Conservation (phyloP, 257 asterid genomes). For the Ocimum tenuiflorum region DNA sequence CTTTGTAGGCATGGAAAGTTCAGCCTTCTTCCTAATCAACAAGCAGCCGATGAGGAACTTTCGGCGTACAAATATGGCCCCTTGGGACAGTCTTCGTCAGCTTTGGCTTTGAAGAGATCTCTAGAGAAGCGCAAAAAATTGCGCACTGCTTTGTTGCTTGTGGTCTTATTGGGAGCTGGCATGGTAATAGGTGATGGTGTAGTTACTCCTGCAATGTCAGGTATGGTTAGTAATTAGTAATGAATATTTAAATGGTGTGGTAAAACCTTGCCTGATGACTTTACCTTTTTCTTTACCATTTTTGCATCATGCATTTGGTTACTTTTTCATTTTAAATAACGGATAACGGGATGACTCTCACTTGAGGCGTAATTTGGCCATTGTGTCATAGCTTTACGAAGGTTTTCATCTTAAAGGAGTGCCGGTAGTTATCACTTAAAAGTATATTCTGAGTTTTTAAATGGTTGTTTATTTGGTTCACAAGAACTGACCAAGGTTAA, state of each 20-base stretch:
- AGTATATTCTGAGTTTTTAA: neutral
- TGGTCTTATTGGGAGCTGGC: conserved; percentile 81
- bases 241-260: neutral
- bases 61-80: conserved; percentile 76
- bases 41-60: conserved; percentile 97
- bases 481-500: neutral
- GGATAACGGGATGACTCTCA: neutral
- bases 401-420: neutral
- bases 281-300: neutral
- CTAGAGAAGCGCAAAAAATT: conserved; percentile 74
- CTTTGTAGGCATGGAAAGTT: conserved; percentile 92
- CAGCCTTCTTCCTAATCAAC: conserved; percentile 94
- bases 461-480: neutral
- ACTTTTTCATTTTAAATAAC: neutral
- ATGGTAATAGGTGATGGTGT: conserved; percentile 88
- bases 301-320: neutral
- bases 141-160: conserved; percentile 64
- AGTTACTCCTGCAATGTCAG: conserved; percentile 75
- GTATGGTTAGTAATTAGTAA: conserved; percentile 28
- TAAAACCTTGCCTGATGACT: neutral
- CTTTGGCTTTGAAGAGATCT: conserved; percentile 56
- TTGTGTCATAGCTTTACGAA: neutral
- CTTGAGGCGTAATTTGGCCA: neutral
- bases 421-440: neutral
- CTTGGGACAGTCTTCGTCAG: conserved; percentile 44